Evolutionary conservation across 306 rosid species (phyloP).

Genomic region (Prinsepia uniflora): DNA sequence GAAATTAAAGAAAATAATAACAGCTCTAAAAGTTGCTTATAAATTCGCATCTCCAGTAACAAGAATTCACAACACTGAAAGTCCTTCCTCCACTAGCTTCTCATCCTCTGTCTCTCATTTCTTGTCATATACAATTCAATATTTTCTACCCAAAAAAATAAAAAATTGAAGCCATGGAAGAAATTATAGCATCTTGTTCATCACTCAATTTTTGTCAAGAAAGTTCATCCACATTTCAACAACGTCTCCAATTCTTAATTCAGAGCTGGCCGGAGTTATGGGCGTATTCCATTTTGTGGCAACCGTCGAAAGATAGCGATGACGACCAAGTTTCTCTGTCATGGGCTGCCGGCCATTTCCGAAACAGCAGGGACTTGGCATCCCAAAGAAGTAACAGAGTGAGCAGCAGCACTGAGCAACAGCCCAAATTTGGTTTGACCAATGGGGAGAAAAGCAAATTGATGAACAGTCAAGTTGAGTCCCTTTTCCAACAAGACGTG

Average conservation of each 20-base stretch:
- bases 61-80: too few relatives aligned
- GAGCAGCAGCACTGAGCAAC: background rate
- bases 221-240: slow-evolving; percentile 22
- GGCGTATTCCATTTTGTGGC: slow-evolving; percentile 40
- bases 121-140: too few relatives aligned
- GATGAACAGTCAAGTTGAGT: background rate
- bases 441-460: background rate
- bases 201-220: slow-evolving; percentile 16
- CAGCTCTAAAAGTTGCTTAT: too few relatives aligned
- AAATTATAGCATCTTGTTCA: slow-evolving; percentile 13
- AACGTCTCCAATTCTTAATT: slow-evolving; percentile 34
- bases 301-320: slow-evolving; percentile 16
- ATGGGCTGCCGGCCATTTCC: background rate
- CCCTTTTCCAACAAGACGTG: too few relatives aligned
- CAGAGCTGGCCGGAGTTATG: slow-evolving; percentile 32
- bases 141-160: too few relatives aligned
- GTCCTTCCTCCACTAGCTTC: too few relatives aligned
- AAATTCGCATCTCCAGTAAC: too few relatives aligned
- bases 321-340: slow-evolving; percentile 2
- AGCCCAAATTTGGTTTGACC: background rate
- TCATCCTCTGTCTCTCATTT: too few relatives aligned
- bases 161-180: background rate
- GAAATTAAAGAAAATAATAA: too few relatives aligned
- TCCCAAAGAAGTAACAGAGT: background rate
- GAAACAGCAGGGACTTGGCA: slow-evolving; percentile 1